Evolutionary conservation across 441 rosid genomes (phyloP), one percentile per base, ranked within the genome.

Genomic region (Capsella rubella): DNA sequence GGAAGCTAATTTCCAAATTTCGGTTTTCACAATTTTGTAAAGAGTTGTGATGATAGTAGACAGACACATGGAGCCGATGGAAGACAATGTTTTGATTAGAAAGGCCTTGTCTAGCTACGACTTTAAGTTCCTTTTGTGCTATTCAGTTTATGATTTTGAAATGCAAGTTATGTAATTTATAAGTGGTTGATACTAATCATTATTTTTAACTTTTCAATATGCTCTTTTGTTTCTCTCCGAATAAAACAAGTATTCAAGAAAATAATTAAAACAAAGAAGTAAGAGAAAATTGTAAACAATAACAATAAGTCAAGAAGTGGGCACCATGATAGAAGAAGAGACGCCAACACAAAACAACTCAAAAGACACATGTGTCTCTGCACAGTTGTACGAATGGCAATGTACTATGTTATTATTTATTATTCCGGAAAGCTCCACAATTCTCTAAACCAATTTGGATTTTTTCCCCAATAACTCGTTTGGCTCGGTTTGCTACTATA

Each of bases 61-160:
- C 25, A 21, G 82, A 21, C 9, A 82, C 86, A 74, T 84, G 85
- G 31, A 84, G 94, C 58, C 78, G 81, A 58, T 85, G 86, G 53
- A 80, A 87, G 27, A 80, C 11, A 14, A 81, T 29, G 29, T 55
- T 46, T 42, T 68, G 18, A 63, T 64, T 71, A n/a, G 75, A 59
- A 29, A 72, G 43, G 43, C 58, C 34, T 75, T 79, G 59, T 64
- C 59, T 54, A 21, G 25, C 2, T 21, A 78, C 74, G 51, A 82
- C 83, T 65, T 78, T 76, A 34, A 80, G 78, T 1, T 83, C 82
- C 50, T 73, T 81, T 54, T 67, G 25, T 21, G 25, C 1, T 43
- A 43, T n/a, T 43, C 49, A 43, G n/a, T 14, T 43, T 43, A 43
- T 43, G 49, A 43, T 43, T 43, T 43, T 43, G 15, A 14, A 43